Conservation (phyloP, 1,284 basidiomycete genomes). For the Heterobasidion parviporum region DNA sequence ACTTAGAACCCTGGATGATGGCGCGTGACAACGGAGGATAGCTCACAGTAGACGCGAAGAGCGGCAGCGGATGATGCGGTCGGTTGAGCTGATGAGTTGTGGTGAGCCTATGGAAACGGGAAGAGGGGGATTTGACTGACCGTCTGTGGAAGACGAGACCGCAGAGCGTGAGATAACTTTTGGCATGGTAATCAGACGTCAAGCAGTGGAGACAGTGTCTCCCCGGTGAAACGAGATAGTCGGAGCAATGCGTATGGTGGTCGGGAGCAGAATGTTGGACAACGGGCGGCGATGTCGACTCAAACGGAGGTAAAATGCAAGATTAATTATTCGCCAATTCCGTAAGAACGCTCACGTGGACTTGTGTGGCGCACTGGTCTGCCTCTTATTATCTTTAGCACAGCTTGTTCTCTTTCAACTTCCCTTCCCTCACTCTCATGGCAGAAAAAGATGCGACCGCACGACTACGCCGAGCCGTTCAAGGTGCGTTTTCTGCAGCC, state of each 20-base stretch:
- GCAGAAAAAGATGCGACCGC: conserved; percentile 74
- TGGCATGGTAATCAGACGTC: conserved; percentile 40
- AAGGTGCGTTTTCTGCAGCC: conserved; percentile 37
- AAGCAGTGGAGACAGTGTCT: background rate
- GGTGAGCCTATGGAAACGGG: conserved; percentile 9
- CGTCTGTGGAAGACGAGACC: conserved; percentile 74
- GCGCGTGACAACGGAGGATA: background rate
- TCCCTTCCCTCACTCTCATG: conserved; percentile 31
- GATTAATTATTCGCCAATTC: background rate
- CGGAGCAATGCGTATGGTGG: background rate
- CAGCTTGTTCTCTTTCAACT: conserved; percentile 10
- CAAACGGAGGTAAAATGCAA: background rate
- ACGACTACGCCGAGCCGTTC: conserved; percentile 70
- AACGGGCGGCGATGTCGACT: background rate
- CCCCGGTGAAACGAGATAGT: no score
- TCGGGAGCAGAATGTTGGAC: background rate
- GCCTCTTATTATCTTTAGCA: conserved; percentile 2
- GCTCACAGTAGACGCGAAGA: conserved; percentile 72
- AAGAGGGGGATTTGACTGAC: conserved; percentile 28
- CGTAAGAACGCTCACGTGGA: background rate
- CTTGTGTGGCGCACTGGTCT: background rate
- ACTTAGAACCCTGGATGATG: background rate
- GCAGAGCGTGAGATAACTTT: conserved; percentile 78
- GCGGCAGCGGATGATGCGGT: conserved; percentile 72
- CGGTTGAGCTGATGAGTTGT: conserved; percentile 47